Evolutionary conservation across 1,139 yeast genomes (phyloP).

Genomic region (Taiozyma sp.): DNA sequence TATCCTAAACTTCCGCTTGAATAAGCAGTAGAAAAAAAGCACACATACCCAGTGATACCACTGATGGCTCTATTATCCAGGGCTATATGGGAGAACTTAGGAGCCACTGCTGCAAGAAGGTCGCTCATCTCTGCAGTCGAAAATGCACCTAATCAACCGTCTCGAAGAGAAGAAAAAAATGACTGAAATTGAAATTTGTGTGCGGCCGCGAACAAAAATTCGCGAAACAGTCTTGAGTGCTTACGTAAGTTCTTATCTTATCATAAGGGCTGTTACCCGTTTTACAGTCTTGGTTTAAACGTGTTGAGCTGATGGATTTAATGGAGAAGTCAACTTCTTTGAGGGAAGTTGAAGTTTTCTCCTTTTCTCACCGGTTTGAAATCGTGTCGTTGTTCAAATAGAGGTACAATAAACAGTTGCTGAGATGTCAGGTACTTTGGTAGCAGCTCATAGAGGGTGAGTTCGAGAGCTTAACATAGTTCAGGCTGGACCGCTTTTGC

Average conservation of each 20-base stretch:
- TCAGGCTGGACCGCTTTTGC: not conserved
- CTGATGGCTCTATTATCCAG: constrained; percentile 41
- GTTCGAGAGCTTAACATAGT: not conserved
- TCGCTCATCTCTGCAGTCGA: not conserved
- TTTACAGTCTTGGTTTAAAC: not conserved
- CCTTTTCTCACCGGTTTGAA: not conserved
- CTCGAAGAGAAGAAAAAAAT: not conserved
- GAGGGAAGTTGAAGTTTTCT: not conserved
- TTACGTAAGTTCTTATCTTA: not conserved
- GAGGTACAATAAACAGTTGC: not conserved
- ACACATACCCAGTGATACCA: constrained; percentile 66
- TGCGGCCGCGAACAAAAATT: not conserved
- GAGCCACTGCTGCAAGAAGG: not conserved
- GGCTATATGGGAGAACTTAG: constrained; percentile 11
- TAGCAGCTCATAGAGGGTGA: constrained; percentile 21
- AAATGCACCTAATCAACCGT: not conserved
- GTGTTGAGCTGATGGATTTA: not conserved
- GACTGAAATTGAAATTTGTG: not conserved
- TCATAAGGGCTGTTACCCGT: not conserved
- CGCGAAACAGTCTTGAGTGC: not conserved
- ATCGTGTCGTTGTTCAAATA: not conserved
- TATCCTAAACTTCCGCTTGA: not conserved
- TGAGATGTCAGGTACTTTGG: not conserved
- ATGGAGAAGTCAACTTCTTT: not conserved
- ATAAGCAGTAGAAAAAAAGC: constrained; percentile 6